A percentile compares a stretch with the other conserved stretches of the same genome.
phyloP scores from a whole-genome alignment of 345 rosid species.

The Euphorbia peplus region DNA sequence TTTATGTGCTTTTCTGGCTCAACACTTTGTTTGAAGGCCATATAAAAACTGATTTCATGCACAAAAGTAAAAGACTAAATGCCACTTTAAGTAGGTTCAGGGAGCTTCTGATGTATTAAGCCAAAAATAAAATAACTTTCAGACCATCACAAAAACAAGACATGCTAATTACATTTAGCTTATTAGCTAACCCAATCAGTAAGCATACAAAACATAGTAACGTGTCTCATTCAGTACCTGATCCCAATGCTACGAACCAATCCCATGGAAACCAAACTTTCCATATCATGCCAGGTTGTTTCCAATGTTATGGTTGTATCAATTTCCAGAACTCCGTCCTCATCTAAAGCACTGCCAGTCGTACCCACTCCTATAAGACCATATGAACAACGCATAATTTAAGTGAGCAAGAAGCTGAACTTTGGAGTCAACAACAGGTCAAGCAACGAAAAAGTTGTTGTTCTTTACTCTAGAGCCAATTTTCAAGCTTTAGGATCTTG shows the following conservation, averaged over 20 bases:
- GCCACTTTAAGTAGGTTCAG: no score
- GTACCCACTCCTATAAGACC: conserved; percentile 59
- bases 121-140: background rate
- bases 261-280: conserved; percentile 78
- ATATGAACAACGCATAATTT: conserved; percentile 7
- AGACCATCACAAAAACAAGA: background rate
- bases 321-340: conserved; percentile 73
- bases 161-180: background rate
- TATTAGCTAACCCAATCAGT: no score
- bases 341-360: conserved; percentile 65
- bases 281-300: conserved; percentile 91
- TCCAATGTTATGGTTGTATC: conserved; percentile 78
- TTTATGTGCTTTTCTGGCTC: background rate
- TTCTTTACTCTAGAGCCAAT: background rate
- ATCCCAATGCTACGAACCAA: conserved; percentile 86
- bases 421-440: background rate
- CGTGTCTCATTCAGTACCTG: conserved; percentile 35
- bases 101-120: no score
- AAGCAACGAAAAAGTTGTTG: background rate
- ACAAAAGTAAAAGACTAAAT: no score
- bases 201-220: background rate
- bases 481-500: background rate
- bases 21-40: background rate
- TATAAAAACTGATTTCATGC: background rate
- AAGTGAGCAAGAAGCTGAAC: background rate